Base-by-base conservation (phyloP, 2,329 filamentous ascomycete species). In the Diatrype stigma region DNA sequence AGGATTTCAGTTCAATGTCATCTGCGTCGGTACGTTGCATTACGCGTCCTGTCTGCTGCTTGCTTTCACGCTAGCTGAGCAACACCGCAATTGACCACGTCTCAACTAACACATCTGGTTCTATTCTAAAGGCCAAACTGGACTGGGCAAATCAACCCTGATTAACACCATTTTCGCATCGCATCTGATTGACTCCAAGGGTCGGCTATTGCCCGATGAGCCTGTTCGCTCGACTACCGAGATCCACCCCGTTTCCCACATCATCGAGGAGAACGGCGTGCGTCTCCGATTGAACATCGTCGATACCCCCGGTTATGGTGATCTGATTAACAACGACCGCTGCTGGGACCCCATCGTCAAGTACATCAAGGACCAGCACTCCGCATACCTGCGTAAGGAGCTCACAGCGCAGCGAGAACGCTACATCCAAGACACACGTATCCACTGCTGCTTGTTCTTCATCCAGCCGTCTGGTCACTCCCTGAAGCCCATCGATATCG, bases 261-360 rank as follows among this genome's bases (percentile, higher is more conserved):
- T 96, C 73, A 96, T 99, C 70, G 94, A 99, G 81, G 94, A 99
- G 79, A 99, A 99, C 71, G 94, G 94, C 63, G 94, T 99, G 63
- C 92, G 94, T 69, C 86, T 99, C 67, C 85, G 94, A 66, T 81
- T 99, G 68, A 99, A 97, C 84, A 99, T 99, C 68, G 94, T 99
- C 67, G 94, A 99, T 72, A 99, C 94, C 58, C 94, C 94, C 58
- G 94, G 94, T 59, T 99, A 99, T 68, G 94, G 94, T 68, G 94
- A 99, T 68, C 85, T 96, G 69, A 94, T 99, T 75, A 99, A 99
- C 84, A 99, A 99, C 75, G 94, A 99, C 78, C 89, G 94, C 82
- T 99, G 94, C 86, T 99, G 94, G 94, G 94, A 99, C 70, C 94
- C 94, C 58, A 99, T 99, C 72, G 93, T 99, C 81, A 99, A 99